Evolutionary conservation across 2,329 filamentous ascomycete genomes (phyloP), one percentile per base, ranked within the genome.

Genomic region (Aspergillus luchuensis): DNA sequence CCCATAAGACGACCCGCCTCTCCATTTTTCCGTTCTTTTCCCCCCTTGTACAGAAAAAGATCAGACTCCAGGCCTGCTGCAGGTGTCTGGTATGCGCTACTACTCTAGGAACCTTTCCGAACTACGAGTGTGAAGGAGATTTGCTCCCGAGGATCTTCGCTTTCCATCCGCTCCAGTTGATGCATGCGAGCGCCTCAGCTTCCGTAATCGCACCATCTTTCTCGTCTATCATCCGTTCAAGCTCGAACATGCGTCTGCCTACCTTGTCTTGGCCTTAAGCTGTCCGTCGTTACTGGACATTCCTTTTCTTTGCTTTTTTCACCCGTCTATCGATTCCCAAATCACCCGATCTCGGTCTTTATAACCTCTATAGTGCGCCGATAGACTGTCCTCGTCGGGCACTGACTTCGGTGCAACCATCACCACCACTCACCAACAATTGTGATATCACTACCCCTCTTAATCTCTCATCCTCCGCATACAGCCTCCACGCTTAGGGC

Each of bases 221-320:
- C 57, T 62, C 56, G 43, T 59, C 69, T 74, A 67, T 47, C 53
- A 33, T 36, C 33, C 33, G 33, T 69, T 67, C 72, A 64, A 58
- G 57, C 62, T 69, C 66, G 76, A 79, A 76, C 74, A 83, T 83
- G 81, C 80, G 82, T 81, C 76, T 72, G 74, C 74, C 72, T 76
- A 78, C 69, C 76, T 78, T 77, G 75, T 74, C 73, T 76, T 76
- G 76, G 75, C 75, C 74, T 68, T 77, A 76, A 74, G 74, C 52
- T 58, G 38, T 62, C 39, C 39, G 49, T 57, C 48, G 38, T 43
- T 21, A 43, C 50, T 58, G 61, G 47, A 43, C 56, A 41, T 43
- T 23, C 23, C 47, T 38, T 19, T 54, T 59, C 52, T 59, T 63
- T 65, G 47, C 53, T 63, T 63, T 64, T 61, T 63, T 19, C 55